Evolutionary conservation across 768 basidiomycete genomes (phyloP).

Genomic region (Boletus patriciae): DNA sequence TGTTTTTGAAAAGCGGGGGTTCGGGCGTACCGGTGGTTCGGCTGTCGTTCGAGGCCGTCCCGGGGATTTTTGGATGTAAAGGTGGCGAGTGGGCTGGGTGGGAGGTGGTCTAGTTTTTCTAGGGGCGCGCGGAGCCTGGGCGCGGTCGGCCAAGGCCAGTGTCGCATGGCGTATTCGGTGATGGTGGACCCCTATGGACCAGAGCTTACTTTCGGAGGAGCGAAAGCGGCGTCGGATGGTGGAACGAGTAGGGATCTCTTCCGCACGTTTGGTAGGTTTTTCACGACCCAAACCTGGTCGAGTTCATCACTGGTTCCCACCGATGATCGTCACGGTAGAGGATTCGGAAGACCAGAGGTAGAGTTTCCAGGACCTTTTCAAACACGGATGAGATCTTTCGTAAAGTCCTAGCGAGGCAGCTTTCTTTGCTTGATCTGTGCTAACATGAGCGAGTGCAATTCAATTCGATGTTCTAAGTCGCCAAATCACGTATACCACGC

Average conservation of each 20-base stretch:
- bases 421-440: constrained; percentile 58
- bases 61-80: not conserved
- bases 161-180: too few species aligned
- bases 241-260: too few species aligned
- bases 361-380: constrained; percentile 68
- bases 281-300: too few species aligned
- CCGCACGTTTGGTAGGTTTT: too few species aligned
- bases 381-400: constrained; percentile 64
- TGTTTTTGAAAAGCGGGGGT: not conserved
- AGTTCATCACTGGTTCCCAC: too few species aligned
- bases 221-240: too few species aligned
- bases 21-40: too few species aligned
- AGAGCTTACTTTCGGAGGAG: too few species aligned
- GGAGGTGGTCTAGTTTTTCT: not conserved
- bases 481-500: constrained; percentile 63
- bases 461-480: not conserved
- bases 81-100: not conserved
- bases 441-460: not conserved
- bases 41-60: not conserved
- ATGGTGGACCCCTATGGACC: too few species aligned
- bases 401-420: constrained; percentile 64
- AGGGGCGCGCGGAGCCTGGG: too few species aligned
- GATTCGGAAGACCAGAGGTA: constrained; percentile 52
- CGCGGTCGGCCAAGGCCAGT: too few species aligned
- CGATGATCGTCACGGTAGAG: too few species aligned